Evolutionary conservation across 2,329 filamentous ascomycete genomes (phyloP).

Genomic region (Phaeosphaeriaceae sp.): DNA sequence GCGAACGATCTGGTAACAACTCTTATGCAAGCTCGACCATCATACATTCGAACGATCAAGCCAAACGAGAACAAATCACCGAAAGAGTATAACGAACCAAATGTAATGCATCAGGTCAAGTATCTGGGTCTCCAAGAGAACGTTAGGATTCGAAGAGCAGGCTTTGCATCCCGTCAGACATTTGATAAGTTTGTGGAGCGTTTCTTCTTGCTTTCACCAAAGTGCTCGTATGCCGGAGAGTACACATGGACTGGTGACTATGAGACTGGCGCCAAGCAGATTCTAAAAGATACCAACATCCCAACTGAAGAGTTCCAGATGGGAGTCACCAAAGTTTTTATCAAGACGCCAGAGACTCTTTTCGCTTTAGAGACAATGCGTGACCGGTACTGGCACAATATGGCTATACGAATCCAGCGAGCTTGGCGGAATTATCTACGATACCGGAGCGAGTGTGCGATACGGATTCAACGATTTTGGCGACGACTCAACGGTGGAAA

Average conservation of each 20-base stretch:
- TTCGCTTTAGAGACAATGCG: constrained; percentile 98
- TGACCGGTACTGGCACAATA: constrained; percentile 98
- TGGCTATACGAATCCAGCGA: constrained; percentile 96
- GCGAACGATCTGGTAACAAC: constrained; percentile 95
- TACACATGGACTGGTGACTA: constrained; percentile 94
- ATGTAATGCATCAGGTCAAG: constrained; percentile 97
- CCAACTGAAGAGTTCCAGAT: constrained; percentile 96
- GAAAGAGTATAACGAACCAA: constrained; percentile 86
- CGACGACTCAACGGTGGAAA: constrained; percentile 88
- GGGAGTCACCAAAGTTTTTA: constrained; percentile 95
- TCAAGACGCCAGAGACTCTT: constrained; percentile 95
- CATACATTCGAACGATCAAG: constrained; percentile 98
- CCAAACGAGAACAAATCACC: constrained; percentile 99
- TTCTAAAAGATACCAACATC: constrained; percentile 95
- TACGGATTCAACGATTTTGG: constrained; percentile 94
- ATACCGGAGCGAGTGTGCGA: constrained; percentile 90
- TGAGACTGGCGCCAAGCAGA: constrained; percentile 86
- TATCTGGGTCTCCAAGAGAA: constrained; percentile 99
- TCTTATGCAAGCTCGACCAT: constrained; percentile 95
- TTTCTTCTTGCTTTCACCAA: constrained; percentile 93
- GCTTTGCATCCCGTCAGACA: constrained; percentile 94
- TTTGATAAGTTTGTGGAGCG: constrained; percentile 98
- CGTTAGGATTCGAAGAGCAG: constrained; percentile 93
- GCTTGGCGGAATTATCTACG: constrained; percentile 96
- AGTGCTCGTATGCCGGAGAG: constrained; percentile 94